Evolutionary conservation across 441 rosid genomes (phyloP).

Genomic region (Dalechampia spathulata): DNA sequence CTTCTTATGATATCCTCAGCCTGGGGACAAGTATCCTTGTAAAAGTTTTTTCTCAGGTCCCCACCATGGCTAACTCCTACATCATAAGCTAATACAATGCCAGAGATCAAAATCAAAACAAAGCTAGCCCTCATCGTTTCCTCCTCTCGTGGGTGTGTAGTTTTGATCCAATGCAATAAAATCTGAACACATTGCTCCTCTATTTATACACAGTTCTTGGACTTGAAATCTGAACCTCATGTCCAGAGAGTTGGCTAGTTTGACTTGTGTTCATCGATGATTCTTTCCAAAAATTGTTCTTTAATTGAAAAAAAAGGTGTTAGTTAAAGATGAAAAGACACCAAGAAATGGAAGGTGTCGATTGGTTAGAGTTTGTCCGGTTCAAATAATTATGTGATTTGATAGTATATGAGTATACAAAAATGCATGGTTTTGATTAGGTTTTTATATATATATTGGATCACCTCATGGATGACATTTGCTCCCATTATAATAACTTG

Average conservation of each 20-base stretch:
- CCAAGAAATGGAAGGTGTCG: not conserved
- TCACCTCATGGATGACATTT: constrained; percentile 4
- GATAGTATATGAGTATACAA: no score
- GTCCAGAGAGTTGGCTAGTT: no score
- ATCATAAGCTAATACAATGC: no score
- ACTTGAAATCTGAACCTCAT: no score
- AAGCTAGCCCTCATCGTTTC: constrained; percentile 7
- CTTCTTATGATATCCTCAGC: constrained; percentile 19
- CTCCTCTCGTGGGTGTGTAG: not conserved
- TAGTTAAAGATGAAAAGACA: not conserved
- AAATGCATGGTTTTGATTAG: no score
- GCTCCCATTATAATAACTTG: no score
- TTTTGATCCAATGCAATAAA: not conserved
- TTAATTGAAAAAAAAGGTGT: not conserved
- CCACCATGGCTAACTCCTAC: constrained; percentile 9
- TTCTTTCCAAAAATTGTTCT: no score
- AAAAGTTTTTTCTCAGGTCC: constrained; percentile 5
- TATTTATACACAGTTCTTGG: not conserved
- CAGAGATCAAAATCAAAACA: constrained; percentile 5
- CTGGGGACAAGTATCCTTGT: constrained; percentile 3
- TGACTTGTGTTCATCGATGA: not conserved
- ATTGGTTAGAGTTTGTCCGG: not conserved
- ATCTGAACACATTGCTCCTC: not conserved
- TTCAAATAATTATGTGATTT: no score
- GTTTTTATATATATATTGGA: not conserved